These are phyloP conservation scores for Tolypocladium ovalisporum DNA, from an alignment of 2,329 filamentous ascomycete species.

Conservation along the genomic window DNA sequence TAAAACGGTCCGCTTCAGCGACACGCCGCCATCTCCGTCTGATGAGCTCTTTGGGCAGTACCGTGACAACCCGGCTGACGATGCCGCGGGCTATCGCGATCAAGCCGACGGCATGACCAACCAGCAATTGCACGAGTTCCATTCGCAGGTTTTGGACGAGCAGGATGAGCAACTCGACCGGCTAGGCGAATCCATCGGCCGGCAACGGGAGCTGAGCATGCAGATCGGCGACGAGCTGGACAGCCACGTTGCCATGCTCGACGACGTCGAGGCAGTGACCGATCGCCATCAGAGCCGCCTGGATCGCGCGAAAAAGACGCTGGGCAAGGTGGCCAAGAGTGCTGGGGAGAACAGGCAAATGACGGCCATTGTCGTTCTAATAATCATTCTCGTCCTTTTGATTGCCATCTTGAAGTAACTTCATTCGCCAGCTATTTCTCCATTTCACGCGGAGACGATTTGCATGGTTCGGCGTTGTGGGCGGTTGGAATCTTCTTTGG, in stretches of 20 bases:
- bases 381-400: slow-evolving; percentile 70
- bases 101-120: slow-evolving; percentile 58
- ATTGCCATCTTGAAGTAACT: slow-evolving; percentile 69
- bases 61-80: slow-evolving; percentile 51
- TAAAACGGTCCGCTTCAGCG: slow-evolving; percentile 82
- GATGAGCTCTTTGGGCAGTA: slow-evolving; percentile 47
- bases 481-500: not conserved
- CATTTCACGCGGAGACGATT: not conserved
- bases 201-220: slow-evolving; percentile 86
- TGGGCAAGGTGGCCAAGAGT: slow-evolving; percentile 61
- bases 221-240: slow-evolving; percentile 96
- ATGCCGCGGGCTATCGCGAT: slow-evolving; percentile 46
- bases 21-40: slow-evolving; percentile 37
- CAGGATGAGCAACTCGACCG: slow-evolving; percentile 91
- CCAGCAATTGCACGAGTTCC: slow-evolving; percentile 77
- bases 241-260: slow-evolving; percentile 76
- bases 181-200: slow-evolving; percentile 73
- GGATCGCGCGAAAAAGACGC: slow-evolving; percentile 59
- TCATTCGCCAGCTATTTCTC: not conserved
- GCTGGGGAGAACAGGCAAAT: slow-evolving; percentile 83
- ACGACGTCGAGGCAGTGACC: slow-evolving; percentile 75
- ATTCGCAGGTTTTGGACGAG: slow-evolving; percentile 68
- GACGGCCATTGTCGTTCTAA: slow-evolving; percentile 69
- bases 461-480: not conserved
- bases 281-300: slow-evolving; percentile 72